Evolutionary conservation across 371 early-diverging fungal species (phyloP).

Genomic region (Lichtheimia corymbifera): DNA sequence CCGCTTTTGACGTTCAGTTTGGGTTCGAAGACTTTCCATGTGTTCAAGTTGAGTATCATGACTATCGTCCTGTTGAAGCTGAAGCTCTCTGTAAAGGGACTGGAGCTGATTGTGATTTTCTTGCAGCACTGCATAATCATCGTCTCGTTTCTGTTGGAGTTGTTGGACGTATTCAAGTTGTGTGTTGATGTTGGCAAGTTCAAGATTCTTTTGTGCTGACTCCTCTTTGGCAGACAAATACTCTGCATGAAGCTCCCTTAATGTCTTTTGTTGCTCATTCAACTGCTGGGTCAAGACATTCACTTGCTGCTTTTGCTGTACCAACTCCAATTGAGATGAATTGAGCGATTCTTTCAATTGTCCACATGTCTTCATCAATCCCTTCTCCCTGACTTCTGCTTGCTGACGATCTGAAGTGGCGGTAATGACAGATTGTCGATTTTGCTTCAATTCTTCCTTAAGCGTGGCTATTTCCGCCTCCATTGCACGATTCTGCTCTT

Average conservation of each 20-base stretch:
- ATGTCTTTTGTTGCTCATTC: neutral
- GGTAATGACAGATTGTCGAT: neutral
- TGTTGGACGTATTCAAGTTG: neutral
- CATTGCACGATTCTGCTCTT: too few species aligned
- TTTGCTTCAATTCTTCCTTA: neutral
- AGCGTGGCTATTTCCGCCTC: neutral
- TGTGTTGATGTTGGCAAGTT: neutral
- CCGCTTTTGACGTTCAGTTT: neutral
- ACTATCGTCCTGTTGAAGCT: neutral
- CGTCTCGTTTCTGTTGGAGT: neutral
- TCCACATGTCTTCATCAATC: neutral
- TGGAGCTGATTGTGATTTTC: neutral
- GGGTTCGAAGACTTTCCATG: neutral
- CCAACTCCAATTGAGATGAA: neutral
- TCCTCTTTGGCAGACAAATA: neutral
- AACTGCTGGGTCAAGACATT: neutral
- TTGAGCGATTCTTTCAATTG: neutral
- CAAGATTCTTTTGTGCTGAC: neutral
- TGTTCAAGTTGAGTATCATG: neutral
- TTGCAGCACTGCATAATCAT: neutral
- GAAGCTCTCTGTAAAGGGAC: neutral
- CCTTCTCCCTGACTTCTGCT: neutral
- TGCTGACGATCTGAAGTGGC: neutral
- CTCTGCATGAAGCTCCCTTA: neutral
- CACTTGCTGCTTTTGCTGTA: neutral